A percentile compares a stretch with the other conserved stretches of the same genome.
Conservation (phyloP, 345 rosid genomes). For the Salix koriyanagi region DNA sequence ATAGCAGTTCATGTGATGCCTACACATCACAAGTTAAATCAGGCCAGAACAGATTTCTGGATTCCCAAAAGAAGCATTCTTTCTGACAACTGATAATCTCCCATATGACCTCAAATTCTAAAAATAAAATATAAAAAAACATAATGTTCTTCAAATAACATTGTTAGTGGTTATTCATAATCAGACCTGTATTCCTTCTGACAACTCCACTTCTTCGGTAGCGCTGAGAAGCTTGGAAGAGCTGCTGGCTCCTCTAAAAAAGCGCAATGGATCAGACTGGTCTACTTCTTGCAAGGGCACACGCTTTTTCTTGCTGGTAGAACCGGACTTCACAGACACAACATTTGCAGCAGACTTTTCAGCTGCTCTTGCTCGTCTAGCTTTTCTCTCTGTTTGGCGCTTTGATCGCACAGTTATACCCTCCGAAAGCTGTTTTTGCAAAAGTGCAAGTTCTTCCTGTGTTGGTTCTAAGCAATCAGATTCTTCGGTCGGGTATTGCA, state of each 20-base stretch:
- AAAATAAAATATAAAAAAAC: not conserved
- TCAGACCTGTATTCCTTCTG: conserved; percentile 89
- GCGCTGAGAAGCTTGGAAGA: conserved; percentile 73
- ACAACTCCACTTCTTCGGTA: conserved; percentile 69
- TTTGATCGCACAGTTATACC: conserved; percentile 64
- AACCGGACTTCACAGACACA: conserved; percentile 46
- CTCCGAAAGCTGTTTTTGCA: conserved; percentile 50
- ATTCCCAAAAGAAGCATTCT: not conserved
- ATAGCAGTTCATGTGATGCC: not conserved
- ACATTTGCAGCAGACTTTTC: conserved; percentile 57
- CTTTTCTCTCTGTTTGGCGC: conserved; percentile 76
- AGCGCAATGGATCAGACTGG: conserved; percentile 75
- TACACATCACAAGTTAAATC: not conserved
- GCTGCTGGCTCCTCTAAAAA: conserved; percentile 65
- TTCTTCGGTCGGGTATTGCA: conserved; percentile 29
- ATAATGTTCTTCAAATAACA: not conserved
- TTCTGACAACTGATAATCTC: not conserved
- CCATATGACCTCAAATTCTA: not conserved
- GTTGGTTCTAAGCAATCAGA: conserved; percentile 48
- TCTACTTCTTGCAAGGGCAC: conserved; percentile 52
- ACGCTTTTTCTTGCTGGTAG: conserved; percentile 57
- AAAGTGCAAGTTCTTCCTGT: conserved; percentile 46
- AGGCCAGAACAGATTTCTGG: not conserved
- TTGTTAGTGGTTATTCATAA: not conserved
- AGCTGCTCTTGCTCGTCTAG: conserved; percentile 60